Base-by-base conservation (phyloP, 352 stramenopile genomes). In the Phytophthora pseudosyringae region DNA sequence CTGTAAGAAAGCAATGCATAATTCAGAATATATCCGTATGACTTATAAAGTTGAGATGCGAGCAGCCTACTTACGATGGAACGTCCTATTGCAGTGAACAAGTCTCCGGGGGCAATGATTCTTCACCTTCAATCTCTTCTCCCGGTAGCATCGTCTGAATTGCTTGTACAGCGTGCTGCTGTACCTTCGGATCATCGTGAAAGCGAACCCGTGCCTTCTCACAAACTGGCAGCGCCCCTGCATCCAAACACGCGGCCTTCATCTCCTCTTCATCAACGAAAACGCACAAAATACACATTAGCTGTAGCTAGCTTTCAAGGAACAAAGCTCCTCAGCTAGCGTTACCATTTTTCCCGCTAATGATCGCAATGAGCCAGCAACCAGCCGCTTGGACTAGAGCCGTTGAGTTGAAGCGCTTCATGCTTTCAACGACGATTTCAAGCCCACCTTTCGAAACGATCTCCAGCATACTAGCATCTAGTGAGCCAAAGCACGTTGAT, bases 361-460 rank as follows among this genome's bases (percentile, higher is more conserved):
- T 67, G 11, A 83, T 82, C 3, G 73, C 67, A 8, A 90, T 58
- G 31, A 90, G 56, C 73, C 79, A 86, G 40, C 77, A 80, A 13
- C 81, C 79, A 12, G 81, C 65, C 1, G 79, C 81, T 65, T 90
- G 77, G 3, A 88, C 64, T 4, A 88, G 70, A 25, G 54, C 63
- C 8, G 68, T 71, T n/a, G 65, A 59, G 13, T 44, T 66, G 64
- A 88, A 89, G 12, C 77, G 58, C 31, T 71, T 78, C 79, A 90
- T 89, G n/a, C 73, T 74, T 21, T 66, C 69, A 5, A 85, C 58
- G 3, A 83, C 75, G 3, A 78, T 64, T 29, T 80, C 67, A 4
- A 89, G 61, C 12, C 77, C 81, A 44, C 77, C 81, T 55, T 81
- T 85, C 4, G 68, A 69, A 2, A 88, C 79, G 50, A 90, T 86